Base-by-base conservation (phyloP, 805 yeast species). In the Candida awuae region DNA sequence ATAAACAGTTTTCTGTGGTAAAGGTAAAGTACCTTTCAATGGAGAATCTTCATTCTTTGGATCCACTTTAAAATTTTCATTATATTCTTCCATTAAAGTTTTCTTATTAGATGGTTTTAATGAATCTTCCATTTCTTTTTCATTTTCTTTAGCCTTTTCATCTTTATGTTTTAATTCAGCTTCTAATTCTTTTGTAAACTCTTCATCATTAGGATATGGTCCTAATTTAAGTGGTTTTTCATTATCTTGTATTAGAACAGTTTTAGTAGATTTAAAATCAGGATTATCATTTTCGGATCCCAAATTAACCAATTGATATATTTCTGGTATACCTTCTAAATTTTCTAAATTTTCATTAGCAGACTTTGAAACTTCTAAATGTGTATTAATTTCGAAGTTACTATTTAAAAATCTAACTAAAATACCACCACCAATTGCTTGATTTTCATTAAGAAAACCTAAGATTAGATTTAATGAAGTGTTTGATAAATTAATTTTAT, bases 401-500 rank as follows among this genome's bases (percentile, higher is more conserved):
- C 86, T 88, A 63, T 92, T 92, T 46, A 92, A 79, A 35, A 86
- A 71, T 49, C 96, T 68, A 34, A 92, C 84, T 38, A 90, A 68
- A 28, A 90, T 73, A 2, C 88, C 81, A 2, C 97, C 97, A 31
- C 97, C 97, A 39, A 80, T 79, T 8, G 82, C 81, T 59, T 87
- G 97, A 56, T 87, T 85, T 54, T 90, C 97, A 56, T 86, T 94
- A 39, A 92, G 62, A 50, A 87, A 90, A 56, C 85, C 84, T 38
- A 92, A 67, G 47, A 92, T 70, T 49, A 90, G 64, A 56, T 87
- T 92, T 54, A 90, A 70, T 4, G 94, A 77, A 1, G 96, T 87
- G 46, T 84, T 79, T 12, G 95, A 81, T 33, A 90, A 77, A 31
- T 75, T 72, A 8, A 90, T 68, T 38, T 75, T 69, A 61, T 86